Percentiles rank a stretch among this genome's conserved stretches.
Conservation (phyloP, 805 yeast genomes). For the Starmerella etchellsii region DNA sequence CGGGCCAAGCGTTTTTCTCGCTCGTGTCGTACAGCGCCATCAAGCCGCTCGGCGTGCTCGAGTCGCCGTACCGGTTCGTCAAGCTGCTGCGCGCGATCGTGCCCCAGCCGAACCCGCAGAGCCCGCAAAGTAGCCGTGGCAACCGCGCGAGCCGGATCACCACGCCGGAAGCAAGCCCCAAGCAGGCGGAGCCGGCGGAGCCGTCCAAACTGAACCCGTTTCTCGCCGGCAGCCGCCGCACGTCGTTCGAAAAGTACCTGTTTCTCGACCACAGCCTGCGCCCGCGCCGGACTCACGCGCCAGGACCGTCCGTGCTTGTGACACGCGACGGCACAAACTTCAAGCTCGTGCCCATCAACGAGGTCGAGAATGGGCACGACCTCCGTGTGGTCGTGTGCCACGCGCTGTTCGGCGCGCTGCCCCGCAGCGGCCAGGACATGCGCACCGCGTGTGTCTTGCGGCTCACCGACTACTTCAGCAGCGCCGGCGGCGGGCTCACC, state of each 20-base stretch:
- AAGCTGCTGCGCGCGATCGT: constrained; percentile 36
- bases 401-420: constrained; percentile 20
- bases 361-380: constrained; percentile 24
- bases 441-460: constrained; percentile 28
- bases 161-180: neutral
- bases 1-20: constrained; percentile 51
- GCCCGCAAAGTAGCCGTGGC: neutral
- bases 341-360: constrained; percentile 34
- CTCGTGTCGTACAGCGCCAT: constrained; percentile 58
- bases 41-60: constrained; percentile 30
- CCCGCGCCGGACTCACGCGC: constrained; percentile 27
- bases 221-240: constrained; percentile 17
- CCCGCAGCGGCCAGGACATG: constrained; percentile 11
- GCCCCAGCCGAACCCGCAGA: neutral
- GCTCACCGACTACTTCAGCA: constrained; percentile 55
- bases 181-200: neutral
- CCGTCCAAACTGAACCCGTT: neutral
- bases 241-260: constrained; percentile 19
- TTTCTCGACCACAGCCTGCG: constrained; percentile 18
- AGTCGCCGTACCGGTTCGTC: constrained; percentile 46
- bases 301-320: constrained; percentile 34
- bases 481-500: constrained; percentile 25
- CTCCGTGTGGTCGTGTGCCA: constrained; percentile 28
- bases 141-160: neutral
- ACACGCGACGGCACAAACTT: constrained; percentile 53